Evolutionary conservation across 2,329 filamentous ascomycete species (phyloP), one percentile per base, ranked within the genome.

Genomic region (Tricladium varicosporioides): DNA sequence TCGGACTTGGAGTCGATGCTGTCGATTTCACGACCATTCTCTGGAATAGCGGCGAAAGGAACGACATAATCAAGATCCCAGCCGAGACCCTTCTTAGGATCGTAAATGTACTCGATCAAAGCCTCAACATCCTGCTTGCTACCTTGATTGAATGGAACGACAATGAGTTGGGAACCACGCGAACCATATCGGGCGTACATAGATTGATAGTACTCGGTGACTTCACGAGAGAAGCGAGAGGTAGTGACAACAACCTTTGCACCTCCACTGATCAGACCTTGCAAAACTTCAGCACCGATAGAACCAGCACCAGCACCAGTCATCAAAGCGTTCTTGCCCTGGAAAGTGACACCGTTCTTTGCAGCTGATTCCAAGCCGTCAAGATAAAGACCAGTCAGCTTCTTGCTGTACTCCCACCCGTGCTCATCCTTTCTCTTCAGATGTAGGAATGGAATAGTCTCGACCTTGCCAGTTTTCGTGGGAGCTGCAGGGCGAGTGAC

Each of bases 391-490:
- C 91, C 89, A 19, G 94, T 97, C 57, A 99, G 84, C 79, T 95
- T 97, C 83, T 97, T 99, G 85, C 91, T 97, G 80, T 97, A 99
- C 71, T 97, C 92, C 94, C 94, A 99, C 60, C 93, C 93, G 69
- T 96, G 89, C 60, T 92, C 85, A 53, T 90, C 86, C 76, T 96
- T 95, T 74, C 91, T 89, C 84, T 97, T 97, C 57, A 99, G 80
- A 73, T 99, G 94, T 53, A 99, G 78, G 85, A 99, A 99, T 33
- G 94, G 94, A 66, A 99, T 95, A 15, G 94, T 96, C 78, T 97
- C 93, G 56, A 95, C 87, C 80, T 96, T 97, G 74, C 92, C 92
- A 57, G 80, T 75, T 80, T 94, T 95, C 68, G 80, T 77, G 45
- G 74, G 74, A 48, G 76, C 77, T 58, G 80, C 81, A 57, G 78